Base-by-base conservation (phyloP, 176 grass and related monocot genomes). In the Puccinellia tenuiflora region DNA sequence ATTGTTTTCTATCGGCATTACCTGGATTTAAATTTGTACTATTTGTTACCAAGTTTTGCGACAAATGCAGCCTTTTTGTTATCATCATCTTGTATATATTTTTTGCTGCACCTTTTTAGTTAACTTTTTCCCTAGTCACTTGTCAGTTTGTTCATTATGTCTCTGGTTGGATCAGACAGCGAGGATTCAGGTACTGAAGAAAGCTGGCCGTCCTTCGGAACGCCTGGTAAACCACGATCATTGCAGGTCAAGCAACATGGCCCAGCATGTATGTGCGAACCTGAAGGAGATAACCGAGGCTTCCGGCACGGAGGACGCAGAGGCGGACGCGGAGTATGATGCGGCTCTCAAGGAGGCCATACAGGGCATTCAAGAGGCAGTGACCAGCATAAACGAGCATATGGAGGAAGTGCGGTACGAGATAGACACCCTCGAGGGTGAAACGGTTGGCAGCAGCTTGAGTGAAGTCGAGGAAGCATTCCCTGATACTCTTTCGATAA, bases 331-430 rank as follows among this genome's bases (percentile, higher is more conserved):
- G 0, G 91, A 93, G 66, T 93, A 95, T 7, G 87, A 93, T 0
- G 79, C 29, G 1, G 87, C 90, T 28, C 84, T 98, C 42, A 98
- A 95, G 80, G 96, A 93, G 79, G 88, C 96, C 46, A 91, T 98
- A 81, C 81, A 88, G 21, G 89, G 92, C 4, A 85, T 98, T 75
- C 96, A 98, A 62, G 88, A 88, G 22, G 86, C 89, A 0, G 93
- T 98, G 73, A 98, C 91, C 3, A 69, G 46, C 83, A 98, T 98
- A 61, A 95, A 95, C 63, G 92, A 98, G 69, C 90, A 85, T 26
- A 64, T 95, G 82, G 96, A 98, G 68, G 96, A 98, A 40, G 90
- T 90, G 26, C 84, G 85, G 15, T 98, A 98, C 71, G 96, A 95
- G 83, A 93, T 98, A 0, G 91, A 95, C 1, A 87, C 83, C 25